A percentile compares a stretch with the other conserved stretches of the same genome.
These are phyloP conservation scores for Suhomyces bribrorum DNA, from an alignment of 1,139 yeast species.

Conservation along the genomic window DNA sequence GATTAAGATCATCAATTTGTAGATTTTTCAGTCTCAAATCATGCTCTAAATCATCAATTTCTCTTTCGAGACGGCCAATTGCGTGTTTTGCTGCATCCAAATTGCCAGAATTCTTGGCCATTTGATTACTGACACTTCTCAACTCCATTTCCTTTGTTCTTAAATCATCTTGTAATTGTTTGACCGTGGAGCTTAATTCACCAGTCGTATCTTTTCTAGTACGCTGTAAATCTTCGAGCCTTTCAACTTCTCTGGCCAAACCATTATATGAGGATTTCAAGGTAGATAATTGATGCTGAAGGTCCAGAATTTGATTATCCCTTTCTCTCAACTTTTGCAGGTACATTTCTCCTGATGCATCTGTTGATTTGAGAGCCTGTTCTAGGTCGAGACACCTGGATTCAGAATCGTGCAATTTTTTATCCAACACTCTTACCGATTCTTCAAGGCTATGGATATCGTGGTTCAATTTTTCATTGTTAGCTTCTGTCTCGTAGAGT, in stretches of 20 bases:
- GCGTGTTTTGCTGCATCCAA: conserved; percentile 7
- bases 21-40: conserved; percentile 13
- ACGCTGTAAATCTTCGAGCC: conserved; percentile 5
- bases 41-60: conserved; percentile 15
- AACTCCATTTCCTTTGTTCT: conserved; percentile 2
- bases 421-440: background rate
- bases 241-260: conserved; percentile 3
- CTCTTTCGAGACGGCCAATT: conserved; percentile 12
- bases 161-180: conserved; percentile 1
- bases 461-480: background rate
- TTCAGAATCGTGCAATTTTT: conserved; percentile 1
- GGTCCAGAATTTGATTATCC: background rate
- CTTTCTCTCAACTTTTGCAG: conserved; percentile 1
- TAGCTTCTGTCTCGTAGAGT: conserved; percentile 5
- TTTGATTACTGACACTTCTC: conserved; percentile 1
- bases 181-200: background rate
- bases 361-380: conserved; percentile 1
- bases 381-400: conserved; percentile 1
- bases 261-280: conserved; percentile 1
- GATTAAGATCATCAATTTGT: conserved; percentile 14
- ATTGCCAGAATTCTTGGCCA: conserved; percentile 1
- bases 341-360: background rate
- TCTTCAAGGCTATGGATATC: background rate
- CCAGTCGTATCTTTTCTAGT: conserved; percentile 1
- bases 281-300: background rate